These are phyloP conservation scores for Sphagnum tenellum DNA, from an alignment of 225 moss, liverwort and hornwort species.

Conservation along the genomic window DNA sequence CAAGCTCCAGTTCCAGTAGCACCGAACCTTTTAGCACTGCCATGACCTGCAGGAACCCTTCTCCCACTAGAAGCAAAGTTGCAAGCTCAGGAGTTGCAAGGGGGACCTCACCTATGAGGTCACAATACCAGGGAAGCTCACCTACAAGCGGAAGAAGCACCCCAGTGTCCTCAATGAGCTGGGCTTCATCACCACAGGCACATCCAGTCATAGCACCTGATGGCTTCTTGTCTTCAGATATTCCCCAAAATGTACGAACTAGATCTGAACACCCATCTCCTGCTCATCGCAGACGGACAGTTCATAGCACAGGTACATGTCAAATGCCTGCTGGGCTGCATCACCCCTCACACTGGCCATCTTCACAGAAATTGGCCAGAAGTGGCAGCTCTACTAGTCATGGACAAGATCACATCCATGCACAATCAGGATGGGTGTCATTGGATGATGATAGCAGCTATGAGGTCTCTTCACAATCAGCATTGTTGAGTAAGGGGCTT, in stretches of 20 bases:
- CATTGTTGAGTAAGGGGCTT: slow-evolving; percentile 18
- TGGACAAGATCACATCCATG: slow-evolving; percentile 1
- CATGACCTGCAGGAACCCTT: slow-evolving; percentile 14
- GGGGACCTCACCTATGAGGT: slow-evolving; percentile 17
- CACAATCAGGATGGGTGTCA: slow-evolving; percentile 15
- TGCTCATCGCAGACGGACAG: no score
- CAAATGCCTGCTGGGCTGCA: no score
- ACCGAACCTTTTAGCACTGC: no score
- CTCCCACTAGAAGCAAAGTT: slow-evolving; percentile 27
- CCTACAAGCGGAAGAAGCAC: slow-evolving; percentile 18
- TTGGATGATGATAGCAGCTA: slow-evolving; percentile 42
- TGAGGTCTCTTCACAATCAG: slow-evolving; percentile 31
- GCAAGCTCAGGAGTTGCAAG: slow-evolving; percentile 19
- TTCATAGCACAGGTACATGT: no score
- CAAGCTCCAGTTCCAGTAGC: slow-evolving; percentile 24
- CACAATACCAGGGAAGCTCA: slow-evolving; percentile 14
- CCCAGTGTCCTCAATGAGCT: slow-evolving; percentile 18
- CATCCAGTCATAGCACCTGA: slow-evolving; percentile 30
- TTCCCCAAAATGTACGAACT: slow-evolving; percentile 38
- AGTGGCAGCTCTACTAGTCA: slow-evolving; percentile 17
- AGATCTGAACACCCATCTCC: no score
- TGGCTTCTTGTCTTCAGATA: slow-evolving; percentile 11
- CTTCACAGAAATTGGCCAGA: slow-evolving; percentile 13
- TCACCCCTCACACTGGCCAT: no score
- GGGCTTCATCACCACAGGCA: slow-evolving; percentile 28